Conservation (phyloP, 2,329 filamentous ascomycete genomes). For the Westerdykella sp. region DNA sequence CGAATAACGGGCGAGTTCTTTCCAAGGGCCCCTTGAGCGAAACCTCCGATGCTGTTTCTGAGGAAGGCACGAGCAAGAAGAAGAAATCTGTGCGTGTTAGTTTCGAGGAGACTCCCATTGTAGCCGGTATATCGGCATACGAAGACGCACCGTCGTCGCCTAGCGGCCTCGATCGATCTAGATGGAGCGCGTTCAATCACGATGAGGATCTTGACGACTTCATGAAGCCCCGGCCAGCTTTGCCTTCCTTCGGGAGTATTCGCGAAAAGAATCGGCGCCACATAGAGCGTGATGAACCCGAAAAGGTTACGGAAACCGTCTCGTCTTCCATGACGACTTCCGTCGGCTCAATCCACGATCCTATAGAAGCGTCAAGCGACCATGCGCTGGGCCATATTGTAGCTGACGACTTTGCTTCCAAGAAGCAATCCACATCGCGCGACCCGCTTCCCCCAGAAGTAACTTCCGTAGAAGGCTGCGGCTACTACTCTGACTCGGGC, state of each 20-base stretch:
- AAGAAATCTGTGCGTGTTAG: constrained; percentile 70
- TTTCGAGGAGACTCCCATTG: constrained; percentile 63
- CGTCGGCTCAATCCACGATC: constrained; percentile 29
- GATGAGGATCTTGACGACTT: constrained; percentile 59
- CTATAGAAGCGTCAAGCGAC: constrained; percentile 54
- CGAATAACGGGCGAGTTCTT: constrained; percentile 45
- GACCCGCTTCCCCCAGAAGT: constrained; percentile 66
- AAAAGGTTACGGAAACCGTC: constrained; percentile 46
- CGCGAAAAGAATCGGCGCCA: constrained; percentile 53
- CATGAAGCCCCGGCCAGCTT: constrained; percentile 67
- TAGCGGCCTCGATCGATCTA: constrained; percentile 26
- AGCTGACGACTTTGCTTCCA: constrained; percentile 48
- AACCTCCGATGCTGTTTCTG: constrained; percentile 51
- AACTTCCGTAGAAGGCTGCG: constrained; percentile 61
- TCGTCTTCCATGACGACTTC: constrained; percentile 34
- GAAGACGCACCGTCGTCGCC: constrained; percentile 14
- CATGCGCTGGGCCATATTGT: constrained; percentile 53
- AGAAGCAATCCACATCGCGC: constrained; percentile 38
- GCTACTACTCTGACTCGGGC: constrained; percentile 56
- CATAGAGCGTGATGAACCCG: constrained; percentile 45
- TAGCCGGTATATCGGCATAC: constrained; percentile 45
- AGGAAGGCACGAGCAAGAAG: constrained; percentile 31
- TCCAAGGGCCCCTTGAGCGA: constrained; percentile 47
- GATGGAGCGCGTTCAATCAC: constrained; percentile 43
- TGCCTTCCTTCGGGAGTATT: constrained; percentile 71